These are phyloP conservation scores for Phytophthora megakarya DNA, from an alignment of 352 stramenopile genomes.

Conservation along the genomic window DNA sequence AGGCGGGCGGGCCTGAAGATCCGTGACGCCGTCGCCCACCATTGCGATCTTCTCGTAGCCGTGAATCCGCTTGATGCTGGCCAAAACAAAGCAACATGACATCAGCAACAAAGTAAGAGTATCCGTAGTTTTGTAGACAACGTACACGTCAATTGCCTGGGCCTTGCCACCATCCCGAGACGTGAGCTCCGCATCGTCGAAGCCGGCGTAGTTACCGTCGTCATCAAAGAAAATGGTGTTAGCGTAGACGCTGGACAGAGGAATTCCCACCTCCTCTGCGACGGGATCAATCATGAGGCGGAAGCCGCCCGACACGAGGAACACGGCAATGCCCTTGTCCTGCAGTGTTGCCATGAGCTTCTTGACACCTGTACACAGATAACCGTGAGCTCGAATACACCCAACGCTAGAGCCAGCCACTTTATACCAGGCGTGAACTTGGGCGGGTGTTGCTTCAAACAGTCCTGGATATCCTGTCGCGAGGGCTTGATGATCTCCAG, in stretches of 20 bases:
- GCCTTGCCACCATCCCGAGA: slow-evolving; percentile 84
- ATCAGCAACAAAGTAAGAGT: slow-evolving; percentile 16
- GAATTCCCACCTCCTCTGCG: slow-evolving; percentile 83
- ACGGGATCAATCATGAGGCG: slow-evolving; percentile 98
- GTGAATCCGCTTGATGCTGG: slow-evolving; percentile 89
- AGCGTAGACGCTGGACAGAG: slow-evolving; percentile 95
- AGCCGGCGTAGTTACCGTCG: slow-evolving; percentile 90
- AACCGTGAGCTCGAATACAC: neutral
- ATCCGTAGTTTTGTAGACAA: neutral
- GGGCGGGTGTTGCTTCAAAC: slow-evolving; percentile 90
- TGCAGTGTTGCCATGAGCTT: slow-evolving; percentile 92
- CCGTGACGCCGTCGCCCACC: slow-evolving; percentile 98
- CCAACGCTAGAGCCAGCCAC: neutral
- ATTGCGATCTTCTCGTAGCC: slow-evolving; percentile 97
- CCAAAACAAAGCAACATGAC: neutral
- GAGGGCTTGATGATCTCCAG: slow-evolving; percentile 97
- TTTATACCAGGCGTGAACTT: slow-evolving; percentile 80
- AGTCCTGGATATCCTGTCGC: slow-evolving; percentile 86
- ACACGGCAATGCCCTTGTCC: slow-evolving; percentile 92
- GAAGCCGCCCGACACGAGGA: slow-evolving; percentile 98
- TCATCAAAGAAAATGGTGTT: slow-evolving; percentile 97
- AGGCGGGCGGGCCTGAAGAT: slow-evolving; percentile 97
- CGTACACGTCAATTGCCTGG: slow-evolving; percentile 74
- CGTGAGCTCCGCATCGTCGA: slow-evolving; percentile 95
- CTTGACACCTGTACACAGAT: slow-evolving; percentile 62